These are phyloP conservation scores for Halophytophthora polymorphica DNA, from an alignment of 352 stramenopile genomes.

Conservation along the genomic window DNA sequence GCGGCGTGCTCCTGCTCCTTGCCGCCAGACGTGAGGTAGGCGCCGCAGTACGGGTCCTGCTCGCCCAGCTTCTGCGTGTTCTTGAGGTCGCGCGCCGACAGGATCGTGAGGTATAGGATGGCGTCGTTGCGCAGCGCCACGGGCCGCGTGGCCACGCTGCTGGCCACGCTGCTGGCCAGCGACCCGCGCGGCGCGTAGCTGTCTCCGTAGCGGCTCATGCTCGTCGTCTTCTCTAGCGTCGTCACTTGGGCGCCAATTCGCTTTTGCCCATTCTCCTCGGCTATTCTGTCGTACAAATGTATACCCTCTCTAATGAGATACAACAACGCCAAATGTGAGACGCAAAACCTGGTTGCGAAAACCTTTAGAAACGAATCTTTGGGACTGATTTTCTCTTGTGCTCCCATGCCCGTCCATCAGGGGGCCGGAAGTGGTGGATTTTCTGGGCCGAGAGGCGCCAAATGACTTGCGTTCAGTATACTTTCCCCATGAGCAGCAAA, in stretches of 20 bases:
- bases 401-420: too few relatives aligned
- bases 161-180: conserved; percentile 28
- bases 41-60: conserved; percentile 70
- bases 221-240: background rate
- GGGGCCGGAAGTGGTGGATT: too few relatives aligned
- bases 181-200: conserved; percentile 22
- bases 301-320: too few relatives aligned
- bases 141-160: conserved; percentile 21
- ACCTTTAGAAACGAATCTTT: too few relatives aligned
- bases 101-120: conserved; percentile 66
- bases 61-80: conserved; percentile 64
- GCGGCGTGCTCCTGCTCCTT: conserved; percentile 45
- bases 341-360: too few relatives aligned
- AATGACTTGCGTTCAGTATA: too few relatives aligned
- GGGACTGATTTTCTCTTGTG: too few relatives aligned
- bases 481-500: too few relatives aligned
- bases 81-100: conserved; percentile 64
- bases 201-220: conserved; percentile 22
- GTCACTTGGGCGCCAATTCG: background rate
- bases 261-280: too few relatives aligned
- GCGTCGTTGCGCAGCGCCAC: conserved; percentile 62
- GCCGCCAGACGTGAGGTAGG: conserved; percentile 54
- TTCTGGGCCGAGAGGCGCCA: too few relatives aligned
- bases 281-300: too few relatives aligned
- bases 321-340: too few relatives aligned